Conservation (phyloP, 2,329 filamentous ascomycete species). For the Ceratocystis cubensis region DNA sequence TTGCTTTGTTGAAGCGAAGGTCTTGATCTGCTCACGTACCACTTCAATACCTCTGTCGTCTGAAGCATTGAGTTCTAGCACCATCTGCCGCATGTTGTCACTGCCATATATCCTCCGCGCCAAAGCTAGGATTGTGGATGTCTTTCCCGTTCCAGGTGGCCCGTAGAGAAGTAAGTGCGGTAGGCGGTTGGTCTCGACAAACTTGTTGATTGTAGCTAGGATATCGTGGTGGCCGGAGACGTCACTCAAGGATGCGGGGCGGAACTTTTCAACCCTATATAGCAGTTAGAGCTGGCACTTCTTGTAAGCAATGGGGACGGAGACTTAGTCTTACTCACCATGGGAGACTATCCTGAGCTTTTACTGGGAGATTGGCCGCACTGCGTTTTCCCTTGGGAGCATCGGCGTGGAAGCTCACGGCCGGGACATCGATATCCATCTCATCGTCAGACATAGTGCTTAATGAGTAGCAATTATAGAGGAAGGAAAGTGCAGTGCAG, state of each 20-base stretch:
- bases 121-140: slow-evolving; percentile 86
- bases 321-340: slow-evolving; percentile 46
- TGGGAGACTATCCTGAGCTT: slow-evolving; percentile 84
- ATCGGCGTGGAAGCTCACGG: slow-evolving; percentile 57
- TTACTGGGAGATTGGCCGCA: slow-evolving; percentile 82
- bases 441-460: slow-evolving; percentile 47
- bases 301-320: background rate
- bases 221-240: slow-evolving; percentile 97
- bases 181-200: slow-evolving; percentile 84
- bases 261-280: slow-evolving; percentile 86
- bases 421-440: slow-evolving; percentile 46
- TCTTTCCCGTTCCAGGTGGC: slow-evolving; percentile 93
- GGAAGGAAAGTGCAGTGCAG: background rate
- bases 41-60: slow-evolving; percentile 97
- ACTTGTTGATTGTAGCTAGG: slow-evolving; percentile 93
- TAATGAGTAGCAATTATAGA: background rate
- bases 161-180: slow-evolving; percentile 95
- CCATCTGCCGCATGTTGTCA: slow-evolving; percentile 95
- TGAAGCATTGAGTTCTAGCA: slow-evolving; percentile 91
- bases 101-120: slow-evolving; percentile 84
- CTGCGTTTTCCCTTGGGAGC: slow-evolving; percentile 80
- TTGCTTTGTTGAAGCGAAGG: slow-evolving; percentile 93
- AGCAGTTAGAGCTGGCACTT: slow-evolving; percentile 13
- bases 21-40: slow-evolving; percentile 97
- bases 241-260: slow-evolving; percentile 75